These are phyloP conservation scores for Telfairia occidentalis DNA, from an alignment of 331 rosid genomes.

Conservation along the genomic window DNA sequence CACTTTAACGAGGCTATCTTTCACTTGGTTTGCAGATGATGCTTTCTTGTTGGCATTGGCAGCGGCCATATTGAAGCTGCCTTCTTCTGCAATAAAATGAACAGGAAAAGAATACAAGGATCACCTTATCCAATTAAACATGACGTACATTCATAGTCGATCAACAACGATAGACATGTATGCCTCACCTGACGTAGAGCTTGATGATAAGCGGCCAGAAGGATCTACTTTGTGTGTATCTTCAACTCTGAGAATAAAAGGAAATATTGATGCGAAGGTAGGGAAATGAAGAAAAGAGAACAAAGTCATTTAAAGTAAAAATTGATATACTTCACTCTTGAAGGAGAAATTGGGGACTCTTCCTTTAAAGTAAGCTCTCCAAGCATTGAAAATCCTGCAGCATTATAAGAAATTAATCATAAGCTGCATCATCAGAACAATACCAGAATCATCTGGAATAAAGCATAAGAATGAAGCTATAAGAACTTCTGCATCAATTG, in stretches of 20 bases:
- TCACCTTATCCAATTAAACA: neutral
- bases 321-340: conserved; percentile 65
- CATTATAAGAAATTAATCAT: conserved; percentile 17
- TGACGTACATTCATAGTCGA: neutral
- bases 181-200: conserved; percentile 49
- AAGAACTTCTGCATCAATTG: conserved; percentile 3
- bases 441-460: neutral
- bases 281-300: conserved; percentile 14
- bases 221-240: conserved; percentile 63
- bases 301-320: conserved; percentile 7
- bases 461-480: neutral
- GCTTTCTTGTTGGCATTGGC: conserved; percentile 35
- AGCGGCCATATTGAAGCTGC: conserved; percentile 6
- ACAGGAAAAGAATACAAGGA: neutral
- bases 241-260: conserved; percentile 53
- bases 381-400: conserved; percentile 49
- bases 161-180: conserved; percentile 7
- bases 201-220: conserved; percentile 48
- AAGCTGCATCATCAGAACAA: neutral
- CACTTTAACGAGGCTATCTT: conserved; percentile 50
- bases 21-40: conserved; percentile 40
- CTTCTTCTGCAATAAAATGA: conserved; percentile 6
- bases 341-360: conserved; percentile 68
- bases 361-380: conserved; percentile 70
- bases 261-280: conserved; percentile 14